phyloP scores from a whole-genome alignment of 164 flowering plant species.

The Chimonanthus praecox region DNA sequence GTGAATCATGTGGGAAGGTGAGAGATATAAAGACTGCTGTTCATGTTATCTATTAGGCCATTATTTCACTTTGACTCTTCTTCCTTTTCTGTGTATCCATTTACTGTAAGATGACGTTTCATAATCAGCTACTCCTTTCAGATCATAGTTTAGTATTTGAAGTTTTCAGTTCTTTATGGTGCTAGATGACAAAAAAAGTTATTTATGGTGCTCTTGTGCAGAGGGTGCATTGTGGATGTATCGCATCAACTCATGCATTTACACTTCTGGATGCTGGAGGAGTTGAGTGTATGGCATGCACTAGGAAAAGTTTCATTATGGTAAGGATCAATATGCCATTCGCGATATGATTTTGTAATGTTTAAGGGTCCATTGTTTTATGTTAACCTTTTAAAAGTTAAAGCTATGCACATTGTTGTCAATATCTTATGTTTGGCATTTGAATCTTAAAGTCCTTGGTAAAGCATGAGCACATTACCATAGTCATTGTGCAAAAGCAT shows the following conservation, averaged over 20 bases:
- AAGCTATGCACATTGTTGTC: not conserved
- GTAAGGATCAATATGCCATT: slow-evolving; percentile 22
- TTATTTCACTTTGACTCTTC: not conserved
- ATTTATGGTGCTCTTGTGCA: slow-evolving; percentile 26
- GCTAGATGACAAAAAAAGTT: too few relatives aligned
- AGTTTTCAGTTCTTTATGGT: not conserved
- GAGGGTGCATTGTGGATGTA: slow-evolving; percentile 92
- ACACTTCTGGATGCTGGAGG: slow-evolving; percentile 84
- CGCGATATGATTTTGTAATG: not conserved
- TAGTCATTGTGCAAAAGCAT: too few relatives aligned
- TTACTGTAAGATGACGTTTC: too few relatives aligned
- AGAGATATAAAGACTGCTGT: not conserved
- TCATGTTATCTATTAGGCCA: not conserved
- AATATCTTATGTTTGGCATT: too few relatives aligned
- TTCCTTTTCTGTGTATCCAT: not conserved
- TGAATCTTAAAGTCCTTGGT: too few relatives aligned
- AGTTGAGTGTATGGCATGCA: slow-evolving; percentile 69
- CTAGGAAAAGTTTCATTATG: slow-evolving; percentile 51
- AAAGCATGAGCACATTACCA: too few relatives aligned
- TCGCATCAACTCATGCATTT: slow-evolving; percentile 58
- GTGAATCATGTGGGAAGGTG: slow-evolving; percentile 90
- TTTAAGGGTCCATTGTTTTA: not conserved
- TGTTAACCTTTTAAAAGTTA: not conserved
- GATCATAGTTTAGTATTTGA: not conserved
- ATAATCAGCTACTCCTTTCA: not conserved